A percentile compares a stretch with the other conserved stretches of the same genome.
phyloP scores from a whole-genome alignment of 2,329 filamentous ascomycete genomes.

The Pseudogymnoascus sp. region DNA sequence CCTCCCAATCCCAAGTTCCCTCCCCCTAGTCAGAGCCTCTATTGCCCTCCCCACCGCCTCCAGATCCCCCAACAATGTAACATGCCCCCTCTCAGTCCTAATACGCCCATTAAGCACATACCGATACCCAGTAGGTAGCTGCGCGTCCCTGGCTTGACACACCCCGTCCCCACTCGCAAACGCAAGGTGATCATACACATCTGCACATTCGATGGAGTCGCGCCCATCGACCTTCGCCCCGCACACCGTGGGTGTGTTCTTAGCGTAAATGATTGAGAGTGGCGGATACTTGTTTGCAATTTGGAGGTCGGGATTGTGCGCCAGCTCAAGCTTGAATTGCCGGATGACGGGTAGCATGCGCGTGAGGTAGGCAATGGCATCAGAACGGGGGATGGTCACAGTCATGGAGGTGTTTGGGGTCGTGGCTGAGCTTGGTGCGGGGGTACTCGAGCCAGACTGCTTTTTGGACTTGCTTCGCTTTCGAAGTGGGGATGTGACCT shows the following conservation, averaged over 20 bases:
- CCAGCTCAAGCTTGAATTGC: constrained; percentile 68
- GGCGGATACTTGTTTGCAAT: constrained; percentile 72
- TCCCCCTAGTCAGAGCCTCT: constrained; percentile 57
- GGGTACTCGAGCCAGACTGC: background rate
- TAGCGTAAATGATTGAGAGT: constrained; percentile 75
- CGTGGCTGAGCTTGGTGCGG: background rate
- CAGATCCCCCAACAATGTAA: constrained; percentile 78
- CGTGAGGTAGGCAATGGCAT: constrained; percentile 56
- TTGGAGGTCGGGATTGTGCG: constrained; percentile 52
- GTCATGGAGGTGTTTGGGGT: constrained; percentile 22
- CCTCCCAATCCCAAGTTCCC: constrained; percentile 65
- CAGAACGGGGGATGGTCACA: constrained; percentile 28
- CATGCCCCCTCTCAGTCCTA: constrained; percentile 76
- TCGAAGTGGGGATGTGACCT: background rate
- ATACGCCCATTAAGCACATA: constrained; percentile 67
- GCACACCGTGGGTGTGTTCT: constrained; percentile 77
- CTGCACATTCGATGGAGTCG: constrained; percentile 66
- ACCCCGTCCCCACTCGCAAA: constrained; percentile 88
- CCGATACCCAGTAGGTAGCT: constrained; percentile 74
- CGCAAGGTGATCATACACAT: constrained; percentile 78
- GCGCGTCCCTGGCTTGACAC: constrained; percentile 74
- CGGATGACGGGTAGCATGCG: constrained; percentile 67
- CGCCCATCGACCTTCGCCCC: constrained; percentile 66
- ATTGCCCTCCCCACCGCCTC: constrained; percentile 72
- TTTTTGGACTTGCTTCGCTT: background rate